phyloP scores from a whole-genome alignment of 176 grass and related monocot genomes.

The Oryza rufipogon region DNA sequence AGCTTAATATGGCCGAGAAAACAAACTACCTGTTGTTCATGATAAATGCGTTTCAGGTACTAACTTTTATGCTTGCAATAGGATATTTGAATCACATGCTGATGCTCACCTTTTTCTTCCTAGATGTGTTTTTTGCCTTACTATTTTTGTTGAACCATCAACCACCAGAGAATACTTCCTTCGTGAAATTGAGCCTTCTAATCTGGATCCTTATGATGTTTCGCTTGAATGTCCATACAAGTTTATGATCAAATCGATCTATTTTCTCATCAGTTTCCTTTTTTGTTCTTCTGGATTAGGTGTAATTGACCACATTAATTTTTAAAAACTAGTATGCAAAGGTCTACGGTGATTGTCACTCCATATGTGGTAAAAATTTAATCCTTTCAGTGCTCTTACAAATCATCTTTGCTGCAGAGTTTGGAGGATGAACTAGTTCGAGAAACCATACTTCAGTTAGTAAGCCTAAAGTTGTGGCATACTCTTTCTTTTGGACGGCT shows the following conservation, averaged over 20 bases:
- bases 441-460: slow-evolving; percentile 88
- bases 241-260: slow-evolving; percentile 12
- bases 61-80: neutral
- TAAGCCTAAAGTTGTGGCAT: slow-evolving; percentile 87
- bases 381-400: slow-evolving; percentile 16
- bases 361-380: slow-evolving; percentile 7
- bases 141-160: neutral
- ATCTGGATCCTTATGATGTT: slow-evolving; percentile 36
- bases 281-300: neutral
- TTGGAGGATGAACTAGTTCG: slow-evolving; percentile 95
- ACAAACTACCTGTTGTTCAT: slow-evolving; percentile 96
- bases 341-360: neutral
- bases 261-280: neutral
- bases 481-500: slow-evolving; percentile 80
- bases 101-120: neutral
- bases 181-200: neutral
- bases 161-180: slow-evolving; percentile 1
- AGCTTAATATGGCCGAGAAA: slow-evolving; percentile 79
- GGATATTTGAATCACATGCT: slow-evolving; percentile 15
- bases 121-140: neutral
- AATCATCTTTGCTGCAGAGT: slow-evolving; percentile 59
- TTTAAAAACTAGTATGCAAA: neutral
- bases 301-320: neutral
- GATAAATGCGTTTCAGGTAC: slow-evolving; percentile 98
- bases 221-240: slow-evolving; percentile 1